Percentiles rank a stretch among this genome's conserved stretches.
phyloP scores from a whole-genome alignment of 2,329 filamentous ascomycete genomes.

The Colletotrichum sp. region DNA sequence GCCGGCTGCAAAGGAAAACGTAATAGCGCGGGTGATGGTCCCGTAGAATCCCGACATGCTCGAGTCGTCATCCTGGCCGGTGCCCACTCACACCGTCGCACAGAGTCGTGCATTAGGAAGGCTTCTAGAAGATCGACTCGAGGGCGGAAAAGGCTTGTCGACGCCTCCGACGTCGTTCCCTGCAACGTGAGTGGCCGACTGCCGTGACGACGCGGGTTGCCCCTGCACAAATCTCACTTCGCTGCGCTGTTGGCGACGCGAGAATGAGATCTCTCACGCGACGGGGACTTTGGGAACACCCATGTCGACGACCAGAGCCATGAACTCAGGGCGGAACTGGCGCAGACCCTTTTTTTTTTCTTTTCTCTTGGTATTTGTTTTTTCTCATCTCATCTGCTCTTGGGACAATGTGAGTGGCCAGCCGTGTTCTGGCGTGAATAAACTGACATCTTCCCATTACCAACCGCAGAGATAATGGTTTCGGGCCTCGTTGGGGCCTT shows the following conservation, averaged over 20 bases:
- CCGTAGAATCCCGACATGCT: constrained; percentile 14
- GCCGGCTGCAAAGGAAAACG: constrained; percentile 1
- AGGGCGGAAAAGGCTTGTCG: constrained; percentile 6
- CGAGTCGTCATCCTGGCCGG: constrained; percentile 4
- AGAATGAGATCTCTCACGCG: neutral
- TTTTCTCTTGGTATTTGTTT: neutral
- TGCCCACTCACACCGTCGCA: neutral
- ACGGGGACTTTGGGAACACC: neutral
- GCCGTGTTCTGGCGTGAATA: neutral
- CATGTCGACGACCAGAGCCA: neutral
- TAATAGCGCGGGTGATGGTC: constrained; percentile 7
- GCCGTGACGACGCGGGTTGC: neutral
- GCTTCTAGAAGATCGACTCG: constrained; percentile 19
- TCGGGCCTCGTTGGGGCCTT: neutral
- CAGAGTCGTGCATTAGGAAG: constrained; percentile 3
- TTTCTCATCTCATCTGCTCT: neutral
- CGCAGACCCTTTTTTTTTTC: neutral
- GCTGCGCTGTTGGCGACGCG: constrained; percentile 1
- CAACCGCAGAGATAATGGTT: neutral
- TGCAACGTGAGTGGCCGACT: neutral
- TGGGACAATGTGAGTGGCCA: neutral
- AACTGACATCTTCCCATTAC: constrained; percentile 11
- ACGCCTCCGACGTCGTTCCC: constrained; percentile 6
- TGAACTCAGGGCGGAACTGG: neutral
- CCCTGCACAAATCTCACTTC: neutral